Base-by-base conservation (phyloP, 169 alveolate genomes). In the Babesia bigemina region DNA sequence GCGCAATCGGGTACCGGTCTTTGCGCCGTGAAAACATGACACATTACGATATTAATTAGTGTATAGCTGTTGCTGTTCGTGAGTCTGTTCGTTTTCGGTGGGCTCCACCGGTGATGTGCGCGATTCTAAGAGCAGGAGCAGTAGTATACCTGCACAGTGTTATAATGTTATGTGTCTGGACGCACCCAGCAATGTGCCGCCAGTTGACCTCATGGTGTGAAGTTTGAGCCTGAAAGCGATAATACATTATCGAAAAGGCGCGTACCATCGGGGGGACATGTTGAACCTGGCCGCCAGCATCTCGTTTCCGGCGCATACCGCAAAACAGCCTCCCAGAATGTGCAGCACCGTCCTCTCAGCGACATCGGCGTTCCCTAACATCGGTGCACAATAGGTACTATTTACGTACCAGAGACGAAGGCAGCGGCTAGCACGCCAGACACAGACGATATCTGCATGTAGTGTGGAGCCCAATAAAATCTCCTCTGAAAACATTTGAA, bases 391-490 rank as follows among this genome's bases (percentile, higher is more conserved):
- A n/a, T 0, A n/a, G 0, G 10, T 9, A 2, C 48, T 6, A 45
- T 42, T 21, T 44, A 11, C 66, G 12, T 79, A 75, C 90, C 81
- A 42, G 90, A 83, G 48, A 86, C 90, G 47, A 67, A 83, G 29
- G 90, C 70, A 19, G 90, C 79, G 12, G 86, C 85, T 33, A 75
- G 28, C 12, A 83, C 82, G 9, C 86, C 90, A 17, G 90, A 66
- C 10, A 83, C 50, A 29, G 79, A 63, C 36, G 73, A 65, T 19
- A 61, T 66, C n/a, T 83, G 90, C 62, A 75, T 74, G 49, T 74
- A 73, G 55, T 83, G 90, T 13, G 86, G 85, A 24, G 74, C 74
- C 90, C 90, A 83, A 58, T 70, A 39, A 52, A 83, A 83, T 47
- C 90, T 36, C 39, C 84, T 28, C 85, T 81, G 63, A 12, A 71